phyloP scores from a whole-genome alignment of 805 yeast genomes.

The Nakazawaea populi region DNA sequence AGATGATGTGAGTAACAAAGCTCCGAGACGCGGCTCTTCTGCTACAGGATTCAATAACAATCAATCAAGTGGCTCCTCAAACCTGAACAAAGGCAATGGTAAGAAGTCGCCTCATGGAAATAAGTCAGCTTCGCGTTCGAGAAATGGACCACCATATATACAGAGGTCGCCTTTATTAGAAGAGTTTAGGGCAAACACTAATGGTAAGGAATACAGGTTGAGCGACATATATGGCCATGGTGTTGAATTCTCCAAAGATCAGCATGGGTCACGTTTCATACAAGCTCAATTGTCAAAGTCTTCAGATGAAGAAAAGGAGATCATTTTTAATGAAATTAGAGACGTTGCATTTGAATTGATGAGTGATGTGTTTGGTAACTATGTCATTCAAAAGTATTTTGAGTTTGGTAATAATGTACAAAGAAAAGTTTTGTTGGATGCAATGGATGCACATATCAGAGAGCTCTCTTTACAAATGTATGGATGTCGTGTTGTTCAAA shows the following conservation, averaged over 20 bases:
- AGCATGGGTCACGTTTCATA: constrained; percentile 94
- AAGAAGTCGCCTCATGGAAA: constrained; percentile 1
- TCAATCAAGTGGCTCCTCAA: constrained; percentile 5
- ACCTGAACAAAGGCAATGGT: constrained; percentile 1
- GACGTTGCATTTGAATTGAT: constrained; percentile 70
- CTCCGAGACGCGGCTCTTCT: background rate
- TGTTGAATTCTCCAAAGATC: constrained; percentile 89
- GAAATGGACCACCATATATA: constrained; percentile 31
- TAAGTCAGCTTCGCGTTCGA: constrained; percentile 1
- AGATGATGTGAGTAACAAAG: background rate
- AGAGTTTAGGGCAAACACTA: constrained; percentile 66
- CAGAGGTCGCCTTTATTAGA: constrained; percentile 77
- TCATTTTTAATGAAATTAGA: constrained; percentile 77
- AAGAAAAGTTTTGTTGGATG: constrained; percentile 56
- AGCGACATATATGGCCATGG: constrained; percentile 82
- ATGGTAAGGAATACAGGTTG: constrained; percentile 54
- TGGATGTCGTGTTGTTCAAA: constrained; percentile 95
- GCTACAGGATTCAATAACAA: background rate
- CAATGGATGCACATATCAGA: constrained; percentile 71
- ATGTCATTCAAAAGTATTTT: constrained; percentile 90
- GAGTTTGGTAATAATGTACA: constrained; percentile 76
- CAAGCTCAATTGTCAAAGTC: constrained; percentile 79
- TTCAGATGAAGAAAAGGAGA: constrained; percentile 61
- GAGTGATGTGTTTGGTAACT: constrained; percentile 97
- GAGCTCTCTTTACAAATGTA: constrained; percentile 88